phyloP scores from a whole-genome alignment of 805 yeast species.

The Ogataea pini region DNA sequence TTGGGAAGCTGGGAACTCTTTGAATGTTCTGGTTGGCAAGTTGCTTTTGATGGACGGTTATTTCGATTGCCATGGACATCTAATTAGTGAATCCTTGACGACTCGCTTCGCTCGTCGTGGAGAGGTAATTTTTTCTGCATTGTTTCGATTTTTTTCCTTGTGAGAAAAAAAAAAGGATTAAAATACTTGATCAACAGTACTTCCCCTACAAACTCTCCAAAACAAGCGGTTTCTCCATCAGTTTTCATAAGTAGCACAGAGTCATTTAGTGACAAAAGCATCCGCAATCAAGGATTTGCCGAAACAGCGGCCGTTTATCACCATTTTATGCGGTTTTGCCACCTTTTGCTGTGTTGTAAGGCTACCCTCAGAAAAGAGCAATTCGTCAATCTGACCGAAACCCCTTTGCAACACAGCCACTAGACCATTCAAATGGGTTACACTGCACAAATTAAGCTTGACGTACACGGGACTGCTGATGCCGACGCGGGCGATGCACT shows the following conservation, averaged over 20 bases:
- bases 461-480: not conserved
- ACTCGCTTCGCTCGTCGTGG: not conserved
- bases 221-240: not conserved
- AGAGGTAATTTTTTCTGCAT: not conserved
- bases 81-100: too few species aligned
- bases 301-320: not conserved
- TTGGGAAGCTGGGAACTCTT: too few species aligned
- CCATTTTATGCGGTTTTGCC: conserved; percentile 3
- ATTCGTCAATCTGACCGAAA: not conserved
- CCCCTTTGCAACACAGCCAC: not conserved
- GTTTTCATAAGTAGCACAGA: too few species aligned
- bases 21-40: too few species aligned
- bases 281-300: not conserved
- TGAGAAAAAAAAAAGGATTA: not conserved
- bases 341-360: conserved; percentile 4
- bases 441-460: not conserved
- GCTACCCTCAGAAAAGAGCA: conserved; percentile 2
- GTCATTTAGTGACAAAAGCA: too few species aligned
- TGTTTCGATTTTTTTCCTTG: not conserved
- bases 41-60: too few species aligned
- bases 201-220: not conserved
- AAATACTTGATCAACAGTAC: not conserved
- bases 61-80: too few species aligned
- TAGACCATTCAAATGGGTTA: not conserved
- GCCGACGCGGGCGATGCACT: not conserved